Base-by-base conservation (phyloP, 306 rosid species). In the Sphenostylis stenocarpa region DNA sequence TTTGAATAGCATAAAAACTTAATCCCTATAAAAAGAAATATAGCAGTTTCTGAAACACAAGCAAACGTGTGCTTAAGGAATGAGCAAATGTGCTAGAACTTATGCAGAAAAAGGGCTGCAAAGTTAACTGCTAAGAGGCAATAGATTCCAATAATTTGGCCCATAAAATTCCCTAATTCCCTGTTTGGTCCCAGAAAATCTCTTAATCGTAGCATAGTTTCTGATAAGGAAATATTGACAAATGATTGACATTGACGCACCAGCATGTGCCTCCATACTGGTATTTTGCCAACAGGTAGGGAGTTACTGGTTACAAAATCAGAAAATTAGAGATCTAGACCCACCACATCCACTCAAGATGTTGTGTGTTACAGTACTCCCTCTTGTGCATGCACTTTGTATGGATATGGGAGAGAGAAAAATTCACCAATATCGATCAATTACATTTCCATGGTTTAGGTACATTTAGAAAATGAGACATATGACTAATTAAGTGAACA, bases 251-350 rank as follows among this genome's bases (percentile, higher is more conserved):
- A 62, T 53, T 10, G 64, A 36, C 39, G 21, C 78, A 68, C 21
- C 26, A 72, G 38, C 88, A 80, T 82, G 90, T 84, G 87, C 33
- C 63, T 79, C 75, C 75, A 60, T 77, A 62, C 62, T 52, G 81
- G 79, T 73, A n/a, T 41, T 43, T 15, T 67, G 78, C 44, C 66
- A 62, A 77, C 74, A 85, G 38, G 72, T 71, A 71, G 81, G 82
- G 79, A 48, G 87, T 82, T 77, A 66, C 81, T 56, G 39, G 28
- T 57, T 75, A 47, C n/a, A 28, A 60, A 76, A 52, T 53, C 51
- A 70, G 34, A 17, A n/a, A 47, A 38, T 53, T 48, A 48, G 64
- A 63, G 61, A 44, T 43, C 43, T 15, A 56, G 85, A 83, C 85
- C 87, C 90, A 86, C 87, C 82, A 64, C 39, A 63, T 75, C 70